Conservation (phyloP, 2,329 filamentous ascomycete genomes). For the Gliomastix tumulicola region DNA sequence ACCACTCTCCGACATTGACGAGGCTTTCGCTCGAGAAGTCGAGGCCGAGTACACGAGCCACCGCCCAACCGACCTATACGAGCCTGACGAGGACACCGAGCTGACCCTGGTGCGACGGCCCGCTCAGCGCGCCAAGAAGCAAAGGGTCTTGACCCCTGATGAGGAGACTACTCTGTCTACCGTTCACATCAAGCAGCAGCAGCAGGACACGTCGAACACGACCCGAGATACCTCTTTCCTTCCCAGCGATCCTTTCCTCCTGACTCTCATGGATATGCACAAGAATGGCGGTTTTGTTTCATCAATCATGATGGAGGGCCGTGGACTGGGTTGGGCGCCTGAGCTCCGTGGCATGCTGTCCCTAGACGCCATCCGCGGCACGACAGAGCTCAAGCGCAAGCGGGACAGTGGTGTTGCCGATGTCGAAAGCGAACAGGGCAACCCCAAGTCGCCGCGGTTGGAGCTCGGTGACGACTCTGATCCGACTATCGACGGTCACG, state of each 20-base stretch:
- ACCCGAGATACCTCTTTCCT: constrained; percentile 77
- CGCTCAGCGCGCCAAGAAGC: constrained; percentile 65
- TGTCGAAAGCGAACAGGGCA: constrained; percentile 59
- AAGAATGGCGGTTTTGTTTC: constrained; percentile 85
- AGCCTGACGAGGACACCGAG: constrained; percentile 51
- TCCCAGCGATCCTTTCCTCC: constrained; percentile 76
- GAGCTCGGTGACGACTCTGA: constrained; percentile 66
- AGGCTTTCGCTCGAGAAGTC: constrained; percentile 51
- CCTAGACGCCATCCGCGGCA: constrained; percentile 68
- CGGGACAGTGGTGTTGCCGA: constrained; percentile 82
- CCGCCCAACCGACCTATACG: constrained; percentile 52
- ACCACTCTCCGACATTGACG: constrained; percentile 63
- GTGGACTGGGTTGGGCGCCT: constrained; percentile 77
- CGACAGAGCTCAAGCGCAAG: constrained; percentile 86
- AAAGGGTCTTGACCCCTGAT: constrained; percentile 79
- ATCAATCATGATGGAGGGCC: constrained; percentile 75
- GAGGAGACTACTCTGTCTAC: constrained; percentile 70
- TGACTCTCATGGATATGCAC: constrained; percentile 88
- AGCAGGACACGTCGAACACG: constrained; percentile 79
- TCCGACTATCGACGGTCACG: constrained; percentile 42
- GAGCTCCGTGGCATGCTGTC: constrained; percentile 92
- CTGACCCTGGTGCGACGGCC: constrained; percentile 57
- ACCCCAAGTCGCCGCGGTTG: constrained; percentile 62
- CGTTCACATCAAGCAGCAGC: constrained; percentile 76
- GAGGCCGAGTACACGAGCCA: constrained; percentile 49